Base-by-base conservation (phyloP, 2,329 filamentous ascomycete species). In the Pseudogymnoascus sp. region DNA sequence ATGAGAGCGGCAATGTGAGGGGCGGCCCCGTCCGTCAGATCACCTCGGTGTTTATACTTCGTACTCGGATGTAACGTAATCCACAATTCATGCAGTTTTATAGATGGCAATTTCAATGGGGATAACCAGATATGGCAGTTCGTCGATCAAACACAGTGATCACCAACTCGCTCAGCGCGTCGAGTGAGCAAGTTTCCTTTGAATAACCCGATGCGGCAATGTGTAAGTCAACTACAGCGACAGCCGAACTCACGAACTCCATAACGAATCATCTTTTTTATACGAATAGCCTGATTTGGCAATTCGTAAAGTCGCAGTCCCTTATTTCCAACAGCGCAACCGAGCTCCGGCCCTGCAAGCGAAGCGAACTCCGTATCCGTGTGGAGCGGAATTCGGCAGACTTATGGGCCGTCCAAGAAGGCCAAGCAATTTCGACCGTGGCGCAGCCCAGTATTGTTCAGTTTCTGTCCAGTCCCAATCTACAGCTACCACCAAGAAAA, bases 341-440 rank as follows among this genome's bases (percentile, higher is more conserved):
- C 29, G 47, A 54, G 29, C 26, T 31, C 47, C 29, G 33, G 26
- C n/a, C 21, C 2, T 21, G 21, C 21, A 21, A 21, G 21, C 21
- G 21, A 54, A 54, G n/a, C 47, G 47, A 54, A 54, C 47, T 54
- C 47, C 47, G 47, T 44, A 17, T 3, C 21, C 21, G 21, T 9
- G 8, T 33, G 29, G 29, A 5, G 6, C 26, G 44, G 29, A 33
- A 33, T n/a, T 54, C 47, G 47, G 47, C 26, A 54, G 11, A 31
- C 2, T 54, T 21, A 54, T 54, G 47, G 47, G 29, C 47, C 47
- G 47, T 17, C 26, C n/a, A 54, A 17, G 47, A 33, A 54, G 47
- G 47, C 47, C 47, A 54, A 54, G 47, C 26, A 50, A 54, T 33
- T 33, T 29, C n/a, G n/a, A 17, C 47, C 26, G 47, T 54, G 47